Conservation (phyloP, 1,284 basidiomycete genomes). For the Sparassis latifolia region DNA sequence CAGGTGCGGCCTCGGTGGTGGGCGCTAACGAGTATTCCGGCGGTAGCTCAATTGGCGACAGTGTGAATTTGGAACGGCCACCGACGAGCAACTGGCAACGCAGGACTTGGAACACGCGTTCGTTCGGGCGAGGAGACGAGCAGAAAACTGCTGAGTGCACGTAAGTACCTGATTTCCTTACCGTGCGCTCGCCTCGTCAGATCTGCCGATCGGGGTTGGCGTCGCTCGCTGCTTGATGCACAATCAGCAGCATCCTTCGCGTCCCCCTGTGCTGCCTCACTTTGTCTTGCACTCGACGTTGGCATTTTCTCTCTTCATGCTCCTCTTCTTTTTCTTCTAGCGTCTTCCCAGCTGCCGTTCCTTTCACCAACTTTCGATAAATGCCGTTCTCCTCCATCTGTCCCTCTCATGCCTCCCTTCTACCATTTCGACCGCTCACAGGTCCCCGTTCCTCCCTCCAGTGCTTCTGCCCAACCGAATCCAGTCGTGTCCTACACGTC, state of each 20-base stretch:
- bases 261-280: slow-evolving; percentile 3
- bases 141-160: background rate
- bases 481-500: slow-evolving; percentile 25
- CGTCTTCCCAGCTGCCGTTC: slow-evolving; percentile 2
- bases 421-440: slow-evolving; percentile 21
- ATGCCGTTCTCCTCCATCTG: slow-evolving; percentile 5
- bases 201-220: slow-evolving; percentile 12
- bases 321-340: slow-evolving; percentile 12
- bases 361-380: slow-evolving; percentile 4
- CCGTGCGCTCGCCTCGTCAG: slow-evolving; percentile 1
- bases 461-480: slow-evolving; percentile 17
- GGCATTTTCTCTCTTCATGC: slow-evolving; percentile 11
- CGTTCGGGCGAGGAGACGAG: background rate
- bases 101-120: background rate
- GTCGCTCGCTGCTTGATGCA: slow-evolving; percentile 10
- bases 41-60: slow-evolving; percentile 4
- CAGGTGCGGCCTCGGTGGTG: too few species aligned
- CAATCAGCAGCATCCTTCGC: slow-evolving; percentile 4
- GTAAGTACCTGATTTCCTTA: slow-evolving; percentile 1
- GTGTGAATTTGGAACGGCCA: slow-evolving; percentile 7
- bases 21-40: background rate
- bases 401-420: slow-evolving; percentile 21
- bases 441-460: slow-evolving; percentile 17
- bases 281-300: background rate
- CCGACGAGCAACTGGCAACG: background rate